Evolutionary conservation across 805 yeast species (phyloP).

Genomic region (Metschnikowia sp.): DNA sequence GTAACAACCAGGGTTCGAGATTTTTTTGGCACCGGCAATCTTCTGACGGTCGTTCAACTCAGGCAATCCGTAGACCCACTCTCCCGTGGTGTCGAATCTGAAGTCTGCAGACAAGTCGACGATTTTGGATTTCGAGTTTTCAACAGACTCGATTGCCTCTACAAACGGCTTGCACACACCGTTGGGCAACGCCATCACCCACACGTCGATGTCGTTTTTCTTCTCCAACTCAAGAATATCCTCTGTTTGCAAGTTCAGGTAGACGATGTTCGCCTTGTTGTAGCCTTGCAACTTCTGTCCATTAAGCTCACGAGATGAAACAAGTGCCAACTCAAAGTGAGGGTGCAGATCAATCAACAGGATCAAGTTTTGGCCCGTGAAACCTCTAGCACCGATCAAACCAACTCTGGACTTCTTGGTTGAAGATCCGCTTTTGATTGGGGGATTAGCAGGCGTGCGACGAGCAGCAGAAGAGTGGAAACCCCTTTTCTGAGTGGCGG

Average conservation of each 20-base stretch:
- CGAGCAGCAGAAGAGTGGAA: slow-evolving; percentile 23
- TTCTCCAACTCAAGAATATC: slow-evolving; percentile 79
- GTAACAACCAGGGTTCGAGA: slow-evolving; percentile 97
- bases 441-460: slow-evolving; percentile 56
- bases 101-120: slow-evolving; percentile 94
- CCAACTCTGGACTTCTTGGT: slow-evolving; percentile 71
- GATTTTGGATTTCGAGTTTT: slow-evolving; percentile 69
- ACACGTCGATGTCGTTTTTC: slow-evolving; percentile 77
- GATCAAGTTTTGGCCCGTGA: slow-evolving; percentile 91
- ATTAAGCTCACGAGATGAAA: slow-evolving; percentile 89
- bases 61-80: slow-evolving; percentile 95
- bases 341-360: slow-evolving; percentile 86
- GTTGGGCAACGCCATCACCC: slow-evolving; percentile 99
- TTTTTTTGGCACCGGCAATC: slow-evolving; percentile 70
- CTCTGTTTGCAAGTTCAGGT: slow-evolving; percentile 83
- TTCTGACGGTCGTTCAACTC: slow-evolving; percentile 71
- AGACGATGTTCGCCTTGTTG: slow-evolving; percentile 72
- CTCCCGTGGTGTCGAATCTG: slow-evolving; percentile 83
- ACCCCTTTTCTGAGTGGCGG: slow-evolving; percentile 49
- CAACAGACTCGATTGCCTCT: slow-evolving; percentile 68
- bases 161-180: slow-evolving; percentile 92
- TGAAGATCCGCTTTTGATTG: slow-evolving; percentile 61
- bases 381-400: slow-evolving; percentile 97
- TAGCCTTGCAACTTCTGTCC: slow-evolving; percentile 89
- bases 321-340: slow-evolving; percentile 81